Conservation (phyloP, 257 asterid genomes). For the Solanum stenotomum region DNA sequence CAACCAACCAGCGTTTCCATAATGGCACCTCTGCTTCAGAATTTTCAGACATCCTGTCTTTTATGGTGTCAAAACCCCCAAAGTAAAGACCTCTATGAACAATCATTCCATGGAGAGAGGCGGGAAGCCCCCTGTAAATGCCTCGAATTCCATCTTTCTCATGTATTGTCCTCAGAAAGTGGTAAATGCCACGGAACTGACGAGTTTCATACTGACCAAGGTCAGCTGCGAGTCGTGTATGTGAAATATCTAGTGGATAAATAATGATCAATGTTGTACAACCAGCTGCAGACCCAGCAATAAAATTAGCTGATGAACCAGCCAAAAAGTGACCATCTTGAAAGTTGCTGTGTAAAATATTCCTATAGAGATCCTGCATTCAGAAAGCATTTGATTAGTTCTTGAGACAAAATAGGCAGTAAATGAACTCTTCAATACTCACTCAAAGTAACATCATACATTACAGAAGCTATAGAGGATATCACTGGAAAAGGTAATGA, state of each 20-base stretch:
- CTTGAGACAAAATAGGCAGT: neutral
- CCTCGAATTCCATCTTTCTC: conserved; percentile 67
- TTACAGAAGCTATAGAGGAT: neutral
- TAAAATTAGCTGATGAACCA: conserved; percentile 69
- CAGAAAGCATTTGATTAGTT: neutral
- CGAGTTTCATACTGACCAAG: conserved; percentile 69
- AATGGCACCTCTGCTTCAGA: conserved; percentile 36
- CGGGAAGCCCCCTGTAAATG: conserved; percentile 80
- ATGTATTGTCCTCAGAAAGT: conserved; percentile 54
- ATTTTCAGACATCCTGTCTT: neutral
- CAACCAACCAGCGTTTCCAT: conserved; percentile 91
- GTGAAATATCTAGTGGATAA: conserved; percentile 95
- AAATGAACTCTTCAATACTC: neutral
- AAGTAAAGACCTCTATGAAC: conserved; percentile 65
- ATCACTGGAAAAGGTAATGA: neutral
- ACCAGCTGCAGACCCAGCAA: conserved; percentile 91
- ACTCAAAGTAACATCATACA: neutral
- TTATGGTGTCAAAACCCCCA: conserved; percentile 16
- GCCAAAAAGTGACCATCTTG: conserved; percentile 43
- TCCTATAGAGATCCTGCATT: conserved; percentile 70
- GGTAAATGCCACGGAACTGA: conserved; percentile 74
- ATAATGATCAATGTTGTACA: conserved; percentile 78
- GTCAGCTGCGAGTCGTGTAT: conserved; percentile 95
- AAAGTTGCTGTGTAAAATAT: conserved; percentile 50
- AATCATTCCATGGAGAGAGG: conserved; percentile 90